Evolutionary conservation across 306 rosid genomes (phyloP).

Genomic region (Prinsepia uniflora): DNA sequence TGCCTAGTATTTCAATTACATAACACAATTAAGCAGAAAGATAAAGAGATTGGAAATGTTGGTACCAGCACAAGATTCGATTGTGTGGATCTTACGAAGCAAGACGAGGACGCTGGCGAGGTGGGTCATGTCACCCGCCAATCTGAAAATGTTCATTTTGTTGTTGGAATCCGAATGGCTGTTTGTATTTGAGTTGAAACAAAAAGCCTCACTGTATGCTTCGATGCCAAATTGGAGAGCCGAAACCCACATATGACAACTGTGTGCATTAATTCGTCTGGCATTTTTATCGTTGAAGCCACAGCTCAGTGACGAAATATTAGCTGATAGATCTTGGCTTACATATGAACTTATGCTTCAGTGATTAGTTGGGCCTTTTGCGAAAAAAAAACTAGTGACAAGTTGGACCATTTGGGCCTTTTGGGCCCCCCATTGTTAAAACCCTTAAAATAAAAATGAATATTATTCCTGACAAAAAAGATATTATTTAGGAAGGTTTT

Average conservation of each 20-base stretch:
- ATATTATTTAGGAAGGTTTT: no score
- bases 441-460: not conserved
- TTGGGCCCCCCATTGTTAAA: not conserved
- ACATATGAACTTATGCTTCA: not conserved
- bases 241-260: not conserved
- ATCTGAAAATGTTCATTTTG: slow-evolving; percentile 64
- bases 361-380: not conserved
- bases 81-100: slow-evolving; percentile 79
- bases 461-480: no score
- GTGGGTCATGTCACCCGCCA: slow-evolving; percentile 79
- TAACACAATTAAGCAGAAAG: not conserved
- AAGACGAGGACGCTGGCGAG: slow-evolving; percentile 69
- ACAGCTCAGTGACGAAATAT: not conserved
- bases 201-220: not conserved
- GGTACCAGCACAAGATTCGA: slow-evolving; percentile 76
- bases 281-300: not conserved
- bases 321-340: not conserved
- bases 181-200: not conserved
- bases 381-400: no score
- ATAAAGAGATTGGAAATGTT: not conserved
- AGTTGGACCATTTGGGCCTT: not conserved
- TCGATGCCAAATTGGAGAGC: not conserved
- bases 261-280: not conserved
- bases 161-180: slow-evolving; percentile 1
- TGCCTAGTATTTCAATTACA: not conserved